A percentile compares a stretch with the other conserved stretches of the same genome.
Conservation (phyloP, 352 stramenopile genomes). For the Phytophthora pini region DNA sequence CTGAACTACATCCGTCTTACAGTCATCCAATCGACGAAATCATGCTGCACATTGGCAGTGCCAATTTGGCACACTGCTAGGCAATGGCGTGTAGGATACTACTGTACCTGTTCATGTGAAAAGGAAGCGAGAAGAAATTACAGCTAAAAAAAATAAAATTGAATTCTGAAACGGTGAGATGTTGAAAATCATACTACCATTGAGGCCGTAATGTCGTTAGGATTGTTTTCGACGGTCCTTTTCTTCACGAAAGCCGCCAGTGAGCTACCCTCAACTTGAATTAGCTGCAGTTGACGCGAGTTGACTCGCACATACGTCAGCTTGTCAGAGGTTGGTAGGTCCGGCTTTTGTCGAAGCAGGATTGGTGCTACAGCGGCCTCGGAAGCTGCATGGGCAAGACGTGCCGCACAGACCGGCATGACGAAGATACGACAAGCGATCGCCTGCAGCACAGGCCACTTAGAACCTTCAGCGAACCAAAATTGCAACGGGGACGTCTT, state of each 20-base stretch:
- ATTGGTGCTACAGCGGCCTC: constrained; percentile 11
- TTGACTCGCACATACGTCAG: constrained; percentile 44
- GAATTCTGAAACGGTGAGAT: too few relatives aligned
- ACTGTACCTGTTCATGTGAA: too few relatives aligned
- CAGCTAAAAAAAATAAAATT: too few relatives aligned
- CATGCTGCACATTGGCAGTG: too few relatives aligned
- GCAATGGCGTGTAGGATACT: too few relatives aligned
- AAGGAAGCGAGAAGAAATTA: too few relatives aligned
- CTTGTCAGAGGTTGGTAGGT: constrained; percentile 33
- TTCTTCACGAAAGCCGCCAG: constrained; percentile 14
- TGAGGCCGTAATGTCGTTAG: constrained; percentile 36
- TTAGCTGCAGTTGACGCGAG: constrained; percentile 27
- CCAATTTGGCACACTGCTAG: too few relatives aligned
- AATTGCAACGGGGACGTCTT: constrained; percentile 60
- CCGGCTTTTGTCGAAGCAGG: constrained; percentile 19
- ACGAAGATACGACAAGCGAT: constrained; percentile 51
- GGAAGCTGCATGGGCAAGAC: constrained; percentile 8
- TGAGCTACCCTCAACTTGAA: constrained; percentile 15
- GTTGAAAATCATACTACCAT: constrained; percentile 29
- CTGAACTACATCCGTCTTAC: too few relatives aligned
- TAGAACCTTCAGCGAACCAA: constrained; percentile 57
- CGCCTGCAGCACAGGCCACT: constrained; percentile 54
- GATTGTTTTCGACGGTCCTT: constrained; percentile 4
- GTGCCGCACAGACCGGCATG: constrained; percentile 37
- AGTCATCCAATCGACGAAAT: too few relatives aligned